Evolutionary conservation across 768 basidiomycete species (phyloP).

Genomic region (Leccinum sublutescens): DNA sequence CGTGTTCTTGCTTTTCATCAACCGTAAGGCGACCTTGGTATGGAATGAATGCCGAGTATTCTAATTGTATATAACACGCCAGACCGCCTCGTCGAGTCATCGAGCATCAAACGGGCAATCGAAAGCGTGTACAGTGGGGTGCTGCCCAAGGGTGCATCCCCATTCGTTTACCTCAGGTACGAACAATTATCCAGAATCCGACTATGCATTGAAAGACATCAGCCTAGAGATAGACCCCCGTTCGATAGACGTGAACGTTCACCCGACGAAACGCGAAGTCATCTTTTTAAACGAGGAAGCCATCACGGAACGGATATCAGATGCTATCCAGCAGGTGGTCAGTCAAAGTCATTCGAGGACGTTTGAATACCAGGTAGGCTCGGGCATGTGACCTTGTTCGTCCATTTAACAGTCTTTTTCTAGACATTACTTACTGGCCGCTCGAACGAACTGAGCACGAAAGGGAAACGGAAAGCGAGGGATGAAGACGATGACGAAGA

Average conservation of each 20-base stretch:
- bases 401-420: background rate
- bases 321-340: slow-evolving; percentile 67
- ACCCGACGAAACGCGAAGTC: slow-evolving; percentile 96
- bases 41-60: background rate
- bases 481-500: slow-evolving; percentile 33
- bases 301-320: slow-evolving; percentile 75
- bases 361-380: slow-evolving; percentile 68
- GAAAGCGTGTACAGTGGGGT: slow-evolving; percentile 83
- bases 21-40: slow-evolving; percentile 55
- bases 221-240: slow-evolving; percentile 84
- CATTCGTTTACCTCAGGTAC: slow-evolving; percentile 95
- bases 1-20: slow-evolving; percentile 89
- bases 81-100: slow-evolving; percentile 94
- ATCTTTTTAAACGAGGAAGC: slow-evolving; percentile 90
- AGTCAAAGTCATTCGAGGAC: slow-evolving; percentile 62
- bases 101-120: slow-evolving; percentile 80
- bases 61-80: background rate
- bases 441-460: slow-evolving; percentile 31
- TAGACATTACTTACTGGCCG: slow-evolving; percentile 64
- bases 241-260: slow-evolving; percentile 95
- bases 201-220: slow-evolving; percentile 1
- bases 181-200: slow-evolving; percentile 4
- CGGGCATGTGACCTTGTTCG: background rate
- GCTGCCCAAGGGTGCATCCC: slow-evolving; percentile 84
- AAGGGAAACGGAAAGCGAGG: slow-evolving; percentile 36